Percentiles rank a stretch among this genome's conserved stretches.
Evolutionary conservation across 2,329 filamentous ascomycete genomes (phyloP).

Genomic region (Pyricularia pennisetigena): DNA sequence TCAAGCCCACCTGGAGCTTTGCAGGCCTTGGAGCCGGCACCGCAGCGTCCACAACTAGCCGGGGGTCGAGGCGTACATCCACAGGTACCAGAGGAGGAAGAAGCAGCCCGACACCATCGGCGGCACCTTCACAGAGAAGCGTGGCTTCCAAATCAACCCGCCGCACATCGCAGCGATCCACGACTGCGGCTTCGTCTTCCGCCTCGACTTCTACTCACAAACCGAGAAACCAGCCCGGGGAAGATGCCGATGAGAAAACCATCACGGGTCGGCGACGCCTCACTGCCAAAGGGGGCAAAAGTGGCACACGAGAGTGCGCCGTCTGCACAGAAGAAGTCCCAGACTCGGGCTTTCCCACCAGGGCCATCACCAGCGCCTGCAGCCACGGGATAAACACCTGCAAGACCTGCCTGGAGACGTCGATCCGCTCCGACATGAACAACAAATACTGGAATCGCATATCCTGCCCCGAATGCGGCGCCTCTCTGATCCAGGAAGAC

Average conservation of each 20-base stretch:
- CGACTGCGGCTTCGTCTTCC: background rate
- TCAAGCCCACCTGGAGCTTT: background rate
- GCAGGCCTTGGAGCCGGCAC: background rate
- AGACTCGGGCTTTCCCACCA: slow-evolving; percentile 19
- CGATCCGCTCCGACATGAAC: slow-evolving; percentile 23
- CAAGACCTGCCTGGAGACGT: slow-evolving; percentile 22
- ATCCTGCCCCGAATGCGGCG: slow-evolving; percentile 40
- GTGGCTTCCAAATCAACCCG: background rate
- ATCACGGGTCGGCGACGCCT: slow-evolving; percentile 20
- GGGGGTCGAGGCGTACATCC: background rate
- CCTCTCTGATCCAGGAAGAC: slow-evolving; percentile 29
- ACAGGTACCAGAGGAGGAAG: background rate
- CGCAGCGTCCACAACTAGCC: background rate
- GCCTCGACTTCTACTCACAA: background rate
- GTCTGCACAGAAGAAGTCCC: slow-evolving; percentile 25
- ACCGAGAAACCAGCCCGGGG: background rate
- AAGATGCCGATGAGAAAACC: slow-evolving; percentile 10
- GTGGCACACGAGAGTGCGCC: slow-evolving; percentile 22
- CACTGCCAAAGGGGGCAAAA: slow-evolving; percentile 11
- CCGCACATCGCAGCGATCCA: background rate
- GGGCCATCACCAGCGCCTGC: slow-evolving; percentile 22
- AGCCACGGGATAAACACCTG: slow-evolving; percentile 23
- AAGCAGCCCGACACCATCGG: background rate
- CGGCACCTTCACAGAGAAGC: background rate
- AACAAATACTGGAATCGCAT: slow-evolving; percentile 32